Evolutionary conservation across 2,329 filamentous ascomycete genomes (phyloP).

Genomic region (Cytospora piceicola): DNA sequence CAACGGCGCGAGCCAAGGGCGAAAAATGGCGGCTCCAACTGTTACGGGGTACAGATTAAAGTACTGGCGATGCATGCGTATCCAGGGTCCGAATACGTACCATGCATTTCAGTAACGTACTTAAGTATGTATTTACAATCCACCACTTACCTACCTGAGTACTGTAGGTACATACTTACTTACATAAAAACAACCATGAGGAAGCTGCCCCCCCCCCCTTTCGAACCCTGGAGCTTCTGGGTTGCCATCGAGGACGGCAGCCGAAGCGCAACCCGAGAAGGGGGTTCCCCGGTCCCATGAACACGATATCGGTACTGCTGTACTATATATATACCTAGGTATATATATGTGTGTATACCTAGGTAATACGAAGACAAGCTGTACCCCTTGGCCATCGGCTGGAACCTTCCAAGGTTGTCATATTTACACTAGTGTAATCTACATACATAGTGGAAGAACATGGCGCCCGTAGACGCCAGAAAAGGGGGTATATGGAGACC

Average conservation of each 20-base stretch:
- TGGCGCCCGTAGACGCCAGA: constrained; percentile 17
- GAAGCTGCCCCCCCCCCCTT: constrained; percentile 6
- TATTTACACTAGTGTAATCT: neutral
- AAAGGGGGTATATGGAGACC: constrained; percentile 22
- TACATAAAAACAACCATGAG: no score
- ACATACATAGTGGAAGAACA: constrained; percentile 18
- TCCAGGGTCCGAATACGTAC: constrained; percentile 9
- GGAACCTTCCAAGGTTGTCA: constrained; percentile 29
- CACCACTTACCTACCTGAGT: no score
- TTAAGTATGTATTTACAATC: no score
- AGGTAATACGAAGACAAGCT: neutral
- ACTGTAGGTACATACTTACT: no score
- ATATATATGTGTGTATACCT: neutral
- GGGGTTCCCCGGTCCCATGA: constrained; percentile 26
- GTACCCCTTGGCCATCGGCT: constrained; percentile 17
- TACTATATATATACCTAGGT: neutral
- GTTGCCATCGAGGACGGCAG: constrained; percentile 15
- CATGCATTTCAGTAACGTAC: neutral
- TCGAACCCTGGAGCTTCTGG: neutral
- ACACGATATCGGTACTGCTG: constrained; percentile 28
- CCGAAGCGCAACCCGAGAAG: constrained; percentile 19
- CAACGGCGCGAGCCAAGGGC: constrained; percentile 18
- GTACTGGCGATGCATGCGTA: constrained; percentile 15
- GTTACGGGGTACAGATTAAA: constrained; percentile 11
- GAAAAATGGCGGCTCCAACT: constrained; percentile 14